These are phyloP conservation scores for Hippophae tibetana DNA, from an alignment of 306 rosid species.

Conservation along the genomic window DNA sequence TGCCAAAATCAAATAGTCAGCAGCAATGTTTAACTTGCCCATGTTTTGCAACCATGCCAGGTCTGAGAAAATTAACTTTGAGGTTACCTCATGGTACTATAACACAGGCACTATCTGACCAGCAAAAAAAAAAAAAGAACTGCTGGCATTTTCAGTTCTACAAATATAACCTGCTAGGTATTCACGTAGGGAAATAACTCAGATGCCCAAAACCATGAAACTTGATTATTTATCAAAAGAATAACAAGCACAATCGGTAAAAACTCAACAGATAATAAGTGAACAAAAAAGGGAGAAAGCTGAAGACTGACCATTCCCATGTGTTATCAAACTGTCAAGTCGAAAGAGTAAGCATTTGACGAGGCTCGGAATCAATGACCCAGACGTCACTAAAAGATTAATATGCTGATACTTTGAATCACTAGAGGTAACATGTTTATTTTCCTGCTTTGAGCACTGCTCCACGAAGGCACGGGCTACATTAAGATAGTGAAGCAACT, in stretches of 20 bases:
- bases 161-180: too few relatives aligned
- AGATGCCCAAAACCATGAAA: neutral
- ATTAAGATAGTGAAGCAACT: conserved; percentile 13
- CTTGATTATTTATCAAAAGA: neutral
- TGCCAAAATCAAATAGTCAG: too few relatives aligned
- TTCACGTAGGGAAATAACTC: neutral
- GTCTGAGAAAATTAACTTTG: too few relatives aligned
- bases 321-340: conserved; percentile 47
- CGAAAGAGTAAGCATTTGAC: conserved; percentile 85
- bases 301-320: conserved; percentile 54
- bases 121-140: too few relatives aligned
- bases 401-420: conserved; percentile 30
- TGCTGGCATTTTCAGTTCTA: too few relatives aligned
- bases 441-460: conserved; percentile 46
- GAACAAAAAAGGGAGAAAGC: conserved; percentile 12
- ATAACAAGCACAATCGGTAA: neutral
- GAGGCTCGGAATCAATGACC: conserved; percentile 81
- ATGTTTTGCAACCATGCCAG: too few relatives aligned
- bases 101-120: too few relatives aligned
- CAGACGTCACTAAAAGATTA: conserved; percentile 83
- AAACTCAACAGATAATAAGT: neutral
- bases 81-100: too few relatives aligned
- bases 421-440: conserved; percentile 24
- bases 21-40: too few relatives aligned
- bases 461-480: conserved; percentile 68